Base-by-base conservation (phyloP, 768 basidiomycete species). In the Xerocomellus chrysenteron region DNA sequence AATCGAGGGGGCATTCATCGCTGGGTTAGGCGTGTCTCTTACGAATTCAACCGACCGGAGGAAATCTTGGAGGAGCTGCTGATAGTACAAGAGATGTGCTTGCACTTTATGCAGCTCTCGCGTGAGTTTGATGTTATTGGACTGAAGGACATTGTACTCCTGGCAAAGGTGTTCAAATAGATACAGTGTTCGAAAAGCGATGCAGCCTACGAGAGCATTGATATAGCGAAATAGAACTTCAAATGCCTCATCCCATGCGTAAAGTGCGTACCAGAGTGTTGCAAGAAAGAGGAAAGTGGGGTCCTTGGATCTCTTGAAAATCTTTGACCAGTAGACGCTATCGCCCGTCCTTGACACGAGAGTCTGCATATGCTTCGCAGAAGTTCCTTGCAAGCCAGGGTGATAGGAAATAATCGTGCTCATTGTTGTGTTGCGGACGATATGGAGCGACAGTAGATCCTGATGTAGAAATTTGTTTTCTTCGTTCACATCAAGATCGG, bases 221-320 rank as follows among this genome's bases (percentile, higher is more conserved):
- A 85, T 78, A 62, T 86, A 82, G 17, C 55, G 44, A 58, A 80
- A 82, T 33, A 86, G 60, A 14, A 67, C 64, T 58, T 83, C 82
- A 24, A 84, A 73, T 0, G 81, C 71, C 65, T 86, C 82, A 52
- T 86, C 84, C 82, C 84, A 86, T 2, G 80, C 76, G 58, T 86
- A 85, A 9, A 84, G 66, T 3, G 81, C 78, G 53, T 83, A 83
- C 84, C 84, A 86, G 35, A 85, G 65, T 17, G 80, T 70, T 28
- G 78, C 74, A 30, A 75, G 65, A 19, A 74, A 61, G 42, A 70
- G 50, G 40, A 75, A 71, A 0, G 72, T 74, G 1, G 73, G 66
- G 33, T 76, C 74, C 28, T 54, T 66, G 19, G 64, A 66, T 48
- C 54, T 51, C 14, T 49, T 26, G 46, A 72, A 74, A 21, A 72